Conservation (phyloP, 441 rosid species). For the Gossypium davidsonii region DNA sequence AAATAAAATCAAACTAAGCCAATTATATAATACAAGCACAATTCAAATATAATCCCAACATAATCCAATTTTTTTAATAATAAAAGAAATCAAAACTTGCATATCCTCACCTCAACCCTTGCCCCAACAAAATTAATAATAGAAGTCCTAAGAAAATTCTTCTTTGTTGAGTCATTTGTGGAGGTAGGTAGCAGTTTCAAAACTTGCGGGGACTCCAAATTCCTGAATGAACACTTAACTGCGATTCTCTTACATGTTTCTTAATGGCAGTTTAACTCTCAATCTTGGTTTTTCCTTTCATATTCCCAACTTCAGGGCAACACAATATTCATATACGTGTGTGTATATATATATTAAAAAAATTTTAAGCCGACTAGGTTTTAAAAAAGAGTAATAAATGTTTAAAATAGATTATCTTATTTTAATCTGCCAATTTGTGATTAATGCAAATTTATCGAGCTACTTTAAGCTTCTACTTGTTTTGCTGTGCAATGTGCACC, state of each 20-base stretch:
- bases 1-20: no score
- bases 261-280: constrained; percentile 3
- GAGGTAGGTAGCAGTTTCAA: constrained; percentile 68
- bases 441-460: background rate
- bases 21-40: no score
- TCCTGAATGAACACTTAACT: constrained; percentile 36
- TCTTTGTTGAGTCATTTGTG: constrained; percentile 68
- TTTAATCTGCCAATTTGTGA: background rate
- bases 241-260: background rate
- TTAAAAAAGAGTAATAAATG: background rate
- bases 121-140: no score
- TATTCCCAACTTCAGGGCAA: constrained; percentile 7
- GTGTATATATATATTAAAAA: background rate
- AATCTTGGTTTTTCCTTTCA: background rate
- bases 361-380: no score
- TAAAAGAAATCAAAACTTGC: no score
- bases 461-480: background rate
- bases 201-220: constrained; percentile 49
- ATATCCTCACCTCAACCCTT: no score
- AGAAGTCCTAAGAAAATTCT: constrained; percentile 55
- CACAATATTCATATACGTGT: background rate
- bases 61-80: no score
- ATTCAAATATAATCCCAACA: no score
- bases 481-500: background rate
- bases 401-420: background rate